These are phyloP conservation scores for Neurospora sp. DNA, from an alignment of 495 filamentous ascomycete genomes.

Conservation along the genomic window DNA sequence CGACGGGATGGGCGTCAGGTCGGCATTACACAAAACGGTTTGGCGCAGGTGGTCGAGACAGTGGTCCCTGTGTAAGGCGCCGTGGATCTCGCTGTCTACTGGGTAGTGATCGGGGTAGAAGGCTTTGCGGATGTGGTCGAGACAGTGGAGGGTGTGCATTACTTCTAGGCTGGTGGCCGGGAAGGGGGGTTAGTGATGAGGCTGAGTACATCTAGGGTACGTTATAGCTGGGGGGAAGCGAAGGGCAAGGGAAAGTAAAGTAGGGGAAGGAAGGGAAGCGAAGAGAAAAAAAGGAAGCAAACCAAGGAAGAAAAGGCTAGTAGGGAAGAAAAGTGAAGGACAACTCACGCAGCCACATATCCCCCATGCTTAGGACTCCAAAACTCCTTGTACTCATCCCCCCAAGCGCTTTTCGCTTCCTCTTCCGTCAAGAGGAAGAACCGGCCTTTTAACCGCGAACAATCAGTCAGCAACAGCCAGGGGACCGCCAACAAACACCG, in stretches of 20 bases:
- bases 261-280: too few species aligned
- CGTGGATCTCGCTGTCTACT: background rate
- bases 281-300: too few species aligned
- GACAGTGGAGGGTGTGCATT: constrained; percentile 5
- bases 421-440: constrained; percentile 2
- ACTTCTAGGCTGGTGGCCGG: background rate
- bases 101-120: constrained; percentile 1
- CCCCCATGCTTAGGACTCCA: background rate
- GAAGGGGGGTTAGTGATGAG: too few species aligned
- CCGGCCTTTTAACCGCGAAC: background rate
- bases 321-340: background rate
- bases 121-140: constrained; percentile 3
- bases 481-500: too few species aligned
- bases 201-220: too few species aligned
- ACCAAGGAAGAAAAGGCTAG: too few species aligned
- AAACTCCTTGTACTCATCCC: background rate
- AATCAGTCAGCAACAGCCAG: too few species aligned
- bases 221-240: too few species aligned
- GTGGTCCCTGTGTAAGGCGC: background rate
- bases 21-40: background rate
- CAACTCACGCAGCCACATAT: constrained; percentile 1
- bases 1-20: constrained; percentile 5
- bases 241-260: too few species aligned
- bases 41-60: constrained; percentile 2
- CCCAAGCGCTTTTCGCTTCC: background rate